Percentiles rank a stretch among this genome's conserved stretches.
These are phyloP conservation scores for Fraxinus velutina DNA, from an alignment of 305 asterid species.

Conservation along the genomic window DNA sequence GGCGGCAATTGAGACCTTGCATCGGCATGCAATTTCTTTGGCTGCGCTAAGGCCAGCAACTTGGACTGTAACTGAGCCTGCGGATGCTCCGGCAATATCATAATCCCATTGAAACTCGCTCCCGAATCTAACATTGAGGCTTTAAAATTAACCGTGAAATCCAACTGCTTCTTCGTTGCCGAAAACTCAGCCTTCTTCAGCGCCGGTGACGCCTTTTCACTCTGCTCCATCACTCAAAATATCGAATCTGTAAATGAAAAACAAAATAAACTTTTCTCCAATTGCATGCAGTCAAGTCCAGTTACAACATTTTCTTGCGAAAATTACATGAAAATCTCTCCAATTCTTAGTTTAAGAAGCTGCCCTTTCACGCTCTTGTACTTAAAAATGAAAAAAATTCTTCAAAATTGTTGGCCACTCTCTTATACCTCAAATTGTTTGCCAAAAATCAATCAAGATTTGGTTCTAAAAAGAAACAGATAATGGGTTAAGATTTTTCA, in stretches of 20 bases:
- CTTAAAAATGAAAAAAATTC: conserved; percentile 14
- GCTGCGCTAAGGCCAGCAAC: conserved; percentile 35
- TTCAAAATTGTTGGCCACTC: not conserved
- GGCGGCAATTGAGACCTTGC: conserved; percentile 33
- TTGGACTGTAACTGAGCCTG: conserved; percentile 47
- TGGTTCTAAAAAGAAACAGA: not conserved
- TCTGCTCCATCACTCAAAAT: conserved; percentile 40
- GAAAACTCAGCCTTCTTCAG: conserved; percentile 27
- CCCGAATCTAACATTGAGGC: conserved; percentile 20
- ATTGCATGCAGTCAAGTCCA: conserved; percentile 18
- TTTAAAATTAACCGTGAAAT: conserved; percentile 38
- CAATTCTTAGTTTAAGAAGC: not conserved
- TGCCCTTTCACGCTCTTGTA: conserved; percentile 7
- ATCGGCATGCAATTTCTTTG: conserved; percentile 31
- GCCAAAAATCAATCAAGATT: conserved; percentile 17
- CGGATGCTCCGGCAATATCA: conserved; percentile 43
- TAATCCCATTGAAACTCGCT: conserved; percentile 27
- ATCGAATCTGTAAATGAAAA: not conserved
- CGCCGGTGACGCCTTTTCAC: conserved; percentile 29
- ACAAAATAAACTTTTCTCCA: not conserved
- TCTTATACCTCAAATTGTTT: conserved; percentile 14
- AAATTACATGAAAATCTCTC: not conserved
- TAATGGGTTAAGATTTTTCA: conserved; percentile 8
- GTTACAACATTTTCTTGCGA: conserved; percentile 1
- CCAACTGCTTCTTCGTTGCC: conserved; percentile 54